Evolutionary conservation across 1,139 yeast genomes (phyloP).

Genomic region (Casaregolazyma lundiana): DNA sequence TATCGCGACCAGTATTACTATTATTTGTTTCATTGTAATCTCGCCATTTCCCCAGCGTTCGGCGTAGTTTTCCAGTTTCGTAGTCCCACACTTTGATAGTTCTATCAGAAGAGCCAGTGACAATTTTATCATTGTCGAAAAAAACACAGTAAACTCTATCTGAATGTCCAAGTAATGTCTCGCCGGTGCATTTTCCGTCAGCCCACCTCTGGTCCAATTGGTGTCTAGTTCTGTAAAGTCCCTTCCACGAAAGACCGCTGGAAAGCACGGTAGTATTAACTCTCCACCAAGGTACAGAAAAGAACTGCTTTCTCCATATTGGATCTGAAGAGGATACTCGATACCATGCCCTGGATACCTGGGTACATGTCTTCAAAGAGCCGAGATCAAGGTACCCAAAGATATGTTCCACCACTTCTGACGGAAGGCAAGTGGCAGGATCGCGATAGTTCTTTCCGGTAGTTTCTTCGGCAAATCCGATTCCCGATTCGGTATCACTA

Average conservation of each 20-base stretch:
- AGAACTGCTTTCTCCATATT: conserved; percentile 28
- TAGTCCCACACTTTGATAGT: conserved; percentile 34
- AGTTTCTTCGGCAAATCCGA: conserved; percentile 21
- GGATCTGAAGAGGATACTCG: conserved; percentile 20
- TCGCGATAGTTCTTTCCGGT: conserved; percentile 16
- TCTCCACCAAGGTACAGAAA: conserved; percentile 20
- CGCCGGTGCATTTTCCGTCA: conserved; percentile 22
- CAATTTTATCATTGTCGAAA: conserved; percentile 29
- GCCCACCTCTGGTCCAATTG: conserved; percentile 31
- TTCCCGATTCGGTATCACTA: conserved; percentile 25
- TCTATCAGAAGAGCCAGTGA: conserved; percentile 37
- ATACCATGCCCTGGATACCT: conserved; percentile 27
- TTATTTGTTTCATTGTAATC: conserved; percentile 6
- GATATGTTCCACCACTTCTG: conserved; percentile 26
- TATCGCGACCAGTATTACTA: background rate
- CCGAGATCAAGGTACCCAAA: conserved; percentile 21
- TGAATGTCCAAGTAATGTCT: conserved; percentile 31
- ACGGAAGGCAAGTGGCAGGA: conserved; percentile 25
- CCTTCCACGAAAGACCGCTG: conserved; percentile 24
- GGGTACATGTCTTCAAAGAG: conserved; percentile 21
- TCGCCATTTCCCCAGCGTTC: conserved; percentile 22
- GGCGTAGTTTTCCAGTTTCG: conserved; percentile 25
- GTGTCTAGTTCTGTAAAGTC: conserved; percentile 26
- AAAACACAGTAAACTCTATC: conserved; percentile 38
- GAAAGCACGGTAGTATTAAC: conserved; percentile 12